A percentile compares a stretch with the other conserved stretches of the same genome.
Evolutionary conservation across 305 asterid genomes (phyloP).

Genomic region (Solanum hybrid): DNA sequence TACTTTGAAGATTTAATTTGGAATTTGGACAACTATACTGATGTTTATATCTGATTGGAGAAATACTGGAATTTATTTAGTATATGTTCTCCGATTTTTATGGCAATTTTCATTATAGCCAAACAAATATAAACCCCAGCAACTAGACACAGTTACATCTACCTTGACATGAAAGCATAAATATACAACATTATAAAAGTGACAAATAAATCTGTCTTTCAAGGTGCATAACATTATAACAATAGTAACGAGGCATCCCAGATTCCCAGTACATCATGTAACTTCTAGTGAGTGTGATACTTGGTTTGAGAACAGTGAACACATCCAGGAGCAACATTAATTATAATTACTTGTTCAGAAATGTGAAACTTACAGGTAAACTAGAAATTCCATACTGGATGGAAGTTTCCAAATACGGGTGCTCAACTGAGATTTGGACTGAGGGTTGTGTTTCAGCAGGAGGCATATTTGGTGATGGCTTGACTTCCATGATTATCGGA

Average conservation of each 20-base stretch:
- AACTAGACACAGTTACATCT: neutral
- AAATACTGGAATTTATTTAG: neutral
- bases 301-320: neutral
- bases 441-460: slow-evolving; percentile 17
- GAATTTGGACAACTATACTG: neutral
- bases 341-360: neutral
- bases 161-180: neutral
- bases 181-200: neutral
- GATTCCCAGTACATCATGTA: neutral
- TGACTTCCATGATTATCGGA: neutral
- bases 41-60: neutral
- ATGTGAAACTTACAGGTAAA: slow-evolving; percentile 7
- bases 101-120: neutral
- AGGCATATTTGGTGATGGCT: slow-evolving; percentile 13
- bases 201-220: neutral
- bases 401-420: slow-evolving; percentile 5
- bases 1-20: neutral
- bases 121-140: neutral
- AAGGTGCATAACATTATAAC: neutral
- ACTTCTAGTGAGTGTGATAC: neutral
- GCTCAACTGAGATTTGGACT: slow-evolving; percentile 10
- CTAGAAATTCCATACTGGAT: slow-evolving; percentile 40
- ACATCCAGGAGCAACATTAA: neutral
- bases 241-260: neutral
- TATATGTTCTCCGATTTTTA: neutral